Base-by-base conservation (phyloP, 2,329 filamentous ascomycete species). In the Alternaria incomplexa region DNA sequence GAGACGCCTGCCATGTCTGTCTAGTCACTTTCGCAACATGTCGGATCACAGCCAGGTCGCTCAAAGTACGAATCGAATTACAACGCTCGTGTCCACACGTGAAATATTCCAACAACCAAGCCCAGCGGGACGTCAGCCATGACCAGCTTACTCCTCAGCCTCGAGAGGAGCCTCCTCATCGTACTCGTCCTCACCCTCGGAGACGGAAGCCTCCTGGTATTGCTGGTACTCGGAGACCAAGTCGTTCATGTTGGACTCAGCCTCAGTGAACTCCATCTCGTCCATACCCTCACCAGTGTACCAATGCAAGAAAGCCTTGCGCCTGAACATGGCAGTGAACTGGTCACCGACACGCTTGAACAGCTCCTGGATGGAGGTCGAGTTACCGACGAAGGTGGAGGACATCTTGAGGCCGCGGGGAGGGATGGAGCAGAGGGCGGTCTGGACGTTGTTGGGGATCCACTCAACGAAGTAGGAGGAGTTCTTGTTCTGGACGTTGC, bases 241-340 rank as follows among this genome's bases (percentile, higher is more conserved):
- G 84, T 99, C 96, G 88, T 99, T 98, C 96, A 99, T 98, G 89
- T 99, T 99, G 86, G 93, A 97, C 91, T 99, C 96, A 77, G 96
- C 96, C 89, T 99, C 96, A 81, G 96, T 99, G 88, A 99, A 99
- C 88, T 99, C 96, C 96, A 99, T 98, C 91, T 99, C 96, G 86
- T 99, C 96, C 96, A 99, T 99, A 87, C 96, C 96, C 89, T 99
- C 96, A 81, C 94, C 94, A 90, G 96, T 99, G 87, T 99, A 99
- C 96, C 96, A 99, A 88, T 98, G 96, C 90, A 99, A 93, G 93
- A 99, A 99, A 90, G 96, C 96, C 92, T 98, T 99, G 86, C 96
- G 93, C 87, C 96, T 90, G 91, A 99, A 99, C 96, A 99, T 99
- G 82, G 94, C 96, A 86, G 91, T 94, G 90, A 99, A 99, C 87